Base-by-base conservation (phyloP, 1,139 yeast genomes). In the Sugiyamaella xylanicola region DNA sequence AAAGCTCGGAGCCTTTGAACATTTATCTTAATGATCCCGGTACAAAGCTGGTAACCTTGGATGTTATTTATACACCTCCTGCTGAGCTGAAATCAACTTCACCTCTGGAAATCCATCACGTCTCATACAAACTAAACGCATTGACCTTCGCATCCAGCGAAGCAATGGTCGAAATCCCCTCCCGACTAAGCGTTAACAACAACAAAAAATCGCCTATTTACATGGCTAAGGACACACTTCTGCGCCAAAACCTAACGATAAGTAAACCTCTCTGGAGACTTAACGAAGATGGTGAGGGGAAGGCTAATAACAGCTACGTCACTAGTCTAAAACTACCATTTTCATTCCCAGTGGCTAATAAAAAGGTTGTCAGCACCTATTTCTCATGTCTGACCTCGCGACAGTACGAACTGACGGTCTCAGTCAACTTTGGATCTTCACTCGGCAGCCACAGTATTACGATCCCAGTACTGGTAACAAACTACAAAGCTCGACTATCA, bases 321-420 rank as follows among this genome's bases (percentile, higher is more conserved):
- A 41, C 57, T 9, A 29, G 48, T 16, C 37, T 61, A 15, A 40
- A 48, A 7, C 42, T 61, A 15, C 61, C 62, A 9, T 48, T 60
- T 22, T 51, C 58, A 3, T 56, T 60, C 15, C 60, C 63, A 4
- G 42, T 42, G 27, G 17, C 49, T 16, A 44, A 43, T 35, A 51
- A 49, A 32, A 57, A 54, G 20, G 41, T 61, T n/a, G 64, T 63
- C 9, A 65, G 65, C 16, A 61, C 65, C 3, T 66, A 61, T 44
- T 63, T 60, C 54, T 59, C 68, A 1, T 66, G 68, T 42, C 55
- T 63, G 16, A 55, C 62, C 15, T 62, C 68, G 8, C 58, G 69
- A 17, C 68, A 65, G 51, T 66, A 66, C 48, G 64, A 63, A 41
- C 35, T 62, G 19, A 56, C 50, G 9, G 53, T 60, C 5, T 57